Evolutionary conservation across 257 asterid genomes (phyloP), one percentile per base, ranked within the genome.

Genomic region (Solanum ossicruentum): DNA sequence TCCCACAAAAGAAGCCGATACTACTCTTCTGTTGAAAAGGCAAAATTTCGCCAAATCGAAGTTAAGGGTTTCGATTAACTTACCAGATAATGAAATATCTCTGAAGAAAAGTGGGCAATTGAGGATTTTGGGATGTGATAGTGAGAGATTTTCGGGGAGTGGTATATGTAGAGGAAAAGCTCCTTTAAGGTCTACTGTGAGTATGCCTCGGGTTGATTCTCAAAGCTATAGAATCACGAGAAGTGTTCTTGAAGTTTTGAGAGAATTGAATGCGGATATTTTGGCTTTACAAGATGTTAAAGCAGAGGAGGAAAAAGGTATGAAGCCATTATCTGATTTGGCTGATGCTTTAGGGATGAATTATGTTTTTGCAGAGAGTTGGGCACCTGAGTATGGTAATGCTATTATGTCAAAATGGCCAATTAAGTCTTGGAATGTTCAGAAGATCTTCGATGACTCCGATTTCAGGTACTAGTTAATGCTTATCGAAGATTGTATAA

Each of bases 371-470:
- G 99, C 99, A 2, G 99, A 96, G 85, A 95, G 98, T 52, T 96
- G 99, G 99, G 99, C 99, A 7, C 99, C 99, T 18, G 98, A 95
- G 17, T 96, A 90, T 83, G 99, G 99, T 6, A 95, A 96, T 77
- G 99, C 98, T 52, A 90, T 96, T 79, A 84, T 96, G 90, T 93
- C 99, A 0, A 89, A 91, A 39, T 96, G 97, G 97, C 99, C 99
- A 8, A 95, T 96, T 84, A 96, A 94, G 88, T 86, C 89, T 3
- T 96, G 98, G 98, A 95, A 93, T 21, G 92, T 91, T 39, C 97
- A 93, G 80, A 94, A 90, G 84, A 94, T 96, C 86, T 89, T 89
- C 52, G 98, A 96, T 75, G 97, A 96, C 67, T 61, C 95, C 65
- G 99, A 96, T 89, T 91, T 93, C 97, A 95, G 99, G 99, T 96